These are phyloP conservation scores for Colletotrichum somersetense DNA, from an alignment of 2,329 filamentous ascomycete genomes.

Conservation along the genomic window DNA sequence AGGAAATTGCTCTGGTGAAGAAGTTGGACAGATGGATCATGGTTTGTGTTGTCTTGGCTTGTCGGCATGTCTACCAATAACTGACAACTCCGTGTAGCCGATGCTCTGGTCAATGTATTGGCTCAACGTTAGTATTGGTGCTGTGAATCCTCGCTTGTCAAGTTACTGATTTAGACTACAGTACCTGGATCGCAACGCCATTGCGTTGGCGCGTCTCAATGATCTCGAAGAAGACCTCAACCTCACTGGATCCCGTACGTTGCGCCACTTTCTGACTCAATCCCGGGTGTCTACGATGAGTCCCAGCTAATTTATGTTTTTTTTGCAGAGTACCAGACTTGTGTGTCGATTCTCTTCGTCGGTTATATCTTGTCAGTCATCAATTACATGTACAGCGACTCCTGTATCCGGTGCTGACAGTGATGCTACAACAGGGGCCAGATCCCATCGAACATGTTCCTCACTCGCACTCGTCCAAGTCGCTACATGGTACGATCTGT, in stretches of 20 bases:
- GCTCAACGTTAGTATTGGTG: conserved; percentile 40
- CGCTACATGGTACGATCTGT: conserved; percentile 39
- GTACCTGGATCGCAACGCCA: conserved; percentile 42
- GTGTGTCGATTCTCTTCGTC: conserved; percentile 52
- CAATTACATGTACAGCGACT: accelerated
- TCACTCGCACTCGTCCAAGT: conserved; percentile 40
- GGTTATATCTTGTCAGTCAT: conserved; percentile 44
- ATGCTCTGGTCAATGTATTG: conserved; percentile 44
- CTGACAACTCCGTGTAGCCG: conserved; percentile 25
- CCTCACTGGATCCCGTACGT: conserved; percentile 39
- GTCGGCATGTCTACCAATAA: conserved; percentile 22
- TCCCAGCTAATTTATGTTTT: not conserved
- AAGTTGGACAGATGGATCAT: conserved; percentile 57
- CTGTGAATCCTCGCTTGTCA: accelerated
- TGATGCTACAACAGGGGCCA: conserved; percentile 27
- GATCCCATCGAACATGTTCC: conserved; percentile 43
- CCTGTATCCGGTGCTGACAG: not conserved
- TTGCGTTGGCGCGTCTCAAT: conserved; percentile 44
- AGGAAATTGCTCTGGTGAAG: conserved; percentile 56
- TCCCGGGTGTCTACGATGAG: no score
- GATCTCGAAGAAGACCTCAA: conserved; percentile 45
- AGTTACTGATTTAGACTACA: not conserved
- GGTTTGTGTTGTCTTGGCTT: conserved; percentile 48
- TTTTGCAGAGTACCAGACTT: conserved; percentile 50
- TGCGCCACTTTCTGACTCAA: no score